A percentile compares a stretch with the other conserved stretches of the same genome.
Conservation (phyloP, 495 filamentous ascomycete genomes). For the Penicillium steckii region DNA sequence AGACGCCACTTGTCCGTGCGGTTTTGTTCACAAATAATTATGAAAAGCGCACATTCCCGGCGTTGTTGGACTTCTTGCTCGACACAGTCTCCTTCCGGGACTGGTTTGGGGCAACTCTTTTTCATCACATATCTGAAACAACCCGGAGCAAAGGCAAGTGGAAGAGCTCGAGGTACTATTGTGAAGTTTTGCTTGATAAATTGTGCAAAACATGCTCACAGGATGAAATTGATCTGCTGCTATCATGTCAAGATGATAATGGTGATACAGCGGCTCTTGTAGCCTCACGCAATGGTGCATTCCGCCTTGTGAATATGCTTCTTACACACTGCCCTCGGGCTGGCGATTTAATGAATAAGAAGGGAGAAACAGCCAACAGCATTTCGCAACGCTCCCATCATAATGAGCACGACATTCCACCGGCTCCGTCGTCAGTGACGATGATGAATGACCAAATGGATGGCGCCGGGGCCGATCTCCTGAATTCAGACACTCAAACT, state of each 20-base stretch:
- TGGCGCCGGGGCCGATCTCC: slow-evolving; percentile 20
- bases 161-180: slow-evolving; percentile 84
- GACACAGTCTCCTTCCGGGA: slow-evolving; percentile 74
- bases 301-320: slow-evolving; percentile 44
- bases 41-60: slow-evolving; percentile 82
- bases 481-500: slow-evolving; percentile 25
- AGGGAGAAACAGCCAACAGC: slow-evolving; percentile 75
- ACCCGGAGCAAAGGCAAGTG: slow-evolving; percentile 76
- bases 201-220: slow-evolving; percentile 65
- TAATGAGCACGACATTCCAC: slow-evolving; percentile 36
- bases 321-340: slow-evolving; percentile 62
- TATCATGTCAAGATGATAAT: slow-evolving; percentile 74
- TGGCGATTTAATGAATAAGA: slow-evolving; percentile 75
- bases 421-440: slow-evolving; percentile 42
- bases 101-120: slow-evolving; percentile 74
- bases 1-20: slow-evolving; percentile 92
- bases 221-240: slow-evolving; percentile 63
- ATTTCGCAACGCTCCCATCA: slow-evolving; percentile 51
- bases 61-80: slow-evolving; percentile 74
- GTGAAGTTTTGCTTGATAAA: slow-evolving; percentile 85
- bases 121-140: slow-evolving; percentile 88
- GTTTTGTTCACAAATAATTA: slow-evolving; percentile 95
- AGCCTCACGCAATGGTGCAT: slow-evolving; percentile 66
- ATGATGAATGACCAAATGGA: slow-evolving; percentile 46
- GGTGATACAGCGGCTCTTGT: slow-evolving; percentile 90